Evolutionary conservation across 208 protist genomes (phyloP), one percentile per base, ranked within the genome.

Genomic region (Acanthamoeba culbertsoni): DNA sequence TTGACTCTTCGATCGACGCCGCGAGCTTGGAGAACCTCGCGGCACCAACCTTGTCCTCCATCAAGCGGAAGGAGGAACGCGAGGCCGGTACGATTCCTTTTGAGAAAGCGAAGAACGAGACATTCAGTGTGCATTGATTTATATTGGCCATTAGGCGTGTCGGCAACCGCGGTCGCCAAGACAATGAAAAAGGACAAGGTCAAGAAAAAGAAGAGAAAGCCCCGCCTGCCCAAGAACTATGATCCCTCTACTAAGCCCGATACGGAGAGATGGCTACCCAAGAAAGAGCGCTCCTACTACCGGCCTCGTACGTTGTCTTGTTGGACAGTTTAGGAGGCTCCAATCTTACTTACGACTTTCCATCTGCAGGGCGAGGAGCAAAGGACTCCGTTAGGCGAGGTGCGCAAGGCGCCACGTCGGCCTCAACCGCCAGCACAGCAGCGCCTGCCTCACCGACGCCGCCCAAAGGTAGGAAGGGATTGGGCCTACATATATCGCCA

Each of bases 211-310:
- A 94, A 94, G 62, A 94, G 77, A 35, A 94, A 94, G 79, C 40
- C 53, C 28, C 42, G 12, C 26, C 77, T 73, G 8, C 92, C 92
- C 53, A 94, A 94, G 92, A 94, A 94, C 43, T 73, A 77, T n/a
- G 92, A 90, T n/a, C 75, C 68, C 26, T 31, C 35, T 4, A 5
- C 43, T 23, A 65, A 86, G 45, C 75, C 92, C n/a, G 92, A 94
- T 55, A 71, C 92, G 0, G 92, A 94, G 26, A 63, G 92, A n/a
- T 94, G 92, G 92, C 43, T 90, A 18, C 92, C 92, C 79, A 94
- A 94, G 92, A 68, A 94, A n/a, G 77, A 94, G 77, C 92, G 92
- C 37, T 84, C 75, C 53, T 91, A 94, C 92, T 90, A 91, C 92
- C 37, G 59, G 35, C 65, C 46, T 23, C 73, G 91, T 93, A 86